These are phyloP conservation scores for Taphrina pruni DNA, from an alignment of 1,139 yeast genomes.

Conservation along the genomic window DNA sequence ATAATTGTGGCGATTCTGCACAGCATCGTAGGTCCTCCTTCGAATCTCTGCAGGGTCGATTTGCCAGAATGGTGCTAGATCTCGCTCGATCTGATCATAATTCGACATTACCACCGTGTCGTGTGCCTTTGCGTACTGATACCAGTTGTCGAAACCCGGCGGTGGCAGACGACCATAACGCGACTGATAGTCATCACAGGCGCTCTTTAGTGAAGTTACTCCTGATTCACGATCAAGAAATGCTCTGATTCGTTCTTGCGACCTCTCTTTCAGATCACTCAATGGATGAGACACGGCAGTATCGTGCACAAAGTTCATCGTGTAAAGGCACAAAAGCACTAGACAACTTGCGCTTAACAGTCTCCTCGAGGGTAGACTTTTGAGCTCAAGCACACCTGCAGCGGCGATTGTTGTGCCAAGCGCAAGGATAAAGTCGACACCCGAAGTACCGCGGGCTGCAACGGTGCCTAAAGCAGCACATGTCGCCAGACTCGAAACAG, in stretches of 20 bases:
- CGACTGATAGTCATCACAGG: background rate
- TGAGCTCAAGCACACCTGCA: background rate
- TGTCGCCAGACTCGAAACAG: background rate
- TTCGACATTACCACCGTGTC: slow-evolving; percentile 44
- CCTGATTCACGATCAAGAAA: background rate
- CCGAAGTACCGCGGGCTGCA: background rate
- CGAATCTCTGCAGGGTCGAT: slow-evolving; percentile 44
- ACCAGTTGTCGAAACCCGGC: slow-evolving; percentile 47
- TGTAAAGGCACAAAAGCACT: background rate
- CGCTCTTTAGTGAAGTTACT: background rate
- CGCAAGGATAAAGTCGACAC: background rate
- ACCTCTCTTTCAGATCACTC: background rate
- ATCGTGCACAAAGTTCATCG: background rate
- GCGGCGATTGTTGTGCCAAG: background rate
- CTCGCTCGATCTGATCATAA: slow-evolving; percentile 44
- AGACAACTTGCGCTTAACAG: background rate
- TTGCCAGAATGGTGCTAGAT: slow-evolving; percentile 46
- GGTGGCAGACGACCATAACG: slow-evolving; percentile 44
- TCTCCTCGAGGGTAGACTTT: background rate
- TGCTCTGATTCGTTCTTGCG: background rate
- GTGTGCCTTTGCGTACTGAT: slow-evolving; percentile 44
- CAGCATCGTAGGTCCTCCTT: slow-evolving; percentile 34
- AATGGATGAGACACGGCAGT: background rate
- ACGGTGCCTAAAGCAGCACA: background rate
- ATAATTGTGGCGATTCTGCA: slow-evolving; percentile 16